These are phyloP conservation scores for Citrus reticulata DNA, from an alignment of 345 rosid species.

Conservation along the genomic window DNA sequence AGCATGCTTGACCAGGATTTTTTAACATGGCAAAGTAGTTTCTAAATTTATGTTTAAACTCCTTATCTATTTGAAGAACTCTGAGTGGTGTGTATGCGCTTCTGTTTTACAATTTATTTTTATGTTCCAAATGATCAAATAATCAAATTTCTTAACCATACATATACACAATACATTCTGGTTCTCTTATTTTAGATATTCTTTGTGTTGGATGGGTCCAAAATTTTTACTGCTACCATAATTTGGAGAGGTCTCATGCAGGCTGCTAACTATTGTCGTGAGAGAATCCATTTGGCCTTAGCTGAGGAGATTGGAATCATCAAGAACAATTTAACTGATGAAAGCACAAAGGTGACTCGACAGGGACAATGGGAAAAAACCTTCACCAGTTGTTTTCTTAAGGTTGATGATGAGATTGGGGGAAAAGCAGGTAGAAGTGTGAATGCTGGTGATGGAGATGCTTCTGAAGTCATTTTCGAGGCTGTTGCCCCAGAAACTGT, in stretches of 20 bases:
- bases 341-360: slow-evolving; percentile 37
- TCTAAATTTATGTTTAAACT: neutral
- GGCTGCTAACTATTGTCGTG: slow-evolving; percentile 92
- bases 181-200: neutral
- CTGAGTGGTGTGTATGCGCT: neutral
- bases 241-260: slow-evolving; percentile 44
- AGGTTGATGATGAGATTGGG: slow-evolving; percentile 75
- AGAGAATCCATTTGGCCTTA: slow-evolving; percentile 68
- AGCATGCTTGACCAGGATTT: neutral
- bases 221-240: slow-evolving; percentile 12
- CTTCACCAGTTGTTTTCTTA: slow-evolving; percentile 66
- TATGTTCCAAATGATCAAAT: neutral
- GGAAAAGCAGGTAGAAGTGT: slow-evolving; percentile 42
- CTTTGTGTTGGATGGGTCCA: slow-evolving; percentile 5
- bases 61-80: neutral
- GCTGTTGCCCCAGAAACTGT: slow-evolving; percentile 86
- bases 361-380: slow-evolving; percentile 71
- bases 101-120: neutral
- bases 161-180: neutral
- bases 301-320: slow-evolving; percentile 59
- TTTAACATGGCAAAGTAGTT: neutral
- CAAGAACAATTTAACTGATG: slow-evolving; percentile 39
- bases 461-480: slow-evolving; percentile 31
- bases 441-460: slow-evolving; percentile 25
- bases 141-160: neutral